phyloP scores from a whole-genome alignment of 352 stramenopile genomes.

The Globisporangium cylindrosporum region DNA sequence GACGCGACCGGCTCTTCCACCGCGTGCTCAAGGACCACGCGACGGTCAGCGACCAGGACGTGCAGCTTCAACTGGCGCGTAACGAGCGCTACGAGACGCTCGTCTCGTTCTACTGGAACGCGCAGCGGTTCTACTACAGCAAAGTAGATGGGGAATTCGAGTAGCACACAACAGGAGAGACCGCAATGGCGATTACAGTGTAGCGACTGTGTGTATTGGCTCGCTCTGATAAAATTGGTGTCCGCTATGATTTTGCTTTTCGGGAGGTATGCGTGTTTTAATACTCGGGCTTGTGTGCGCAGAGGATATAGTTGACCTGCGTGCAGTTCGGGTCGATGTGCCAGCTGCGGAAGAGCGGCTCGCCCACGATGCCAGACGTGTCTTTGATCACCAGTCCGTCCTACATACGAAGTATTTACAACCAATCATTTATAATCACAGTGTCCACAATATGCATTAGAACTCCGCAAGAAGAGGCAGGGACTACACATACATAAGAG shows the following conservation, averaged over 20 bases:
- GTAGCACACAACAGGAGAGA: background rate
- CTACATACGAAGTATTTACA: too few relatives aligned
- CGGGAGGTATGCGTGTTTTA: background rate
- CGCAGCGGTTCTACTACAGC: slow-evolving; percentile 32
- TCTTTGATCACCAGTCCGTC: slow-evolving; percentile 57
- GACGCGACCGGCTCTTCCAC: slow-evolving; percentile 56
- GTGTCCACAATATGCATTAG: too few relatives aligned
- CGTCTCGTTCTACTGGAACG: slow-evolving; percentile 34
- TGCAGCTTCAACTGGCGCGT: slow-evolving; percentile 37
- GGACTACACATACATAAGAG: background rate
- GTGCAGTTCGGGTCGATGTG: slow-evolving; percentile 69
- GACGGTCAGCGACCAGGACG: slow-evolving; percentile 35
- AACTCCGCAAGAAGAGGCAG: too few relatives aligned
- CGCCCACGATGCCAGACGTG: slow-evolving; percentile 75
- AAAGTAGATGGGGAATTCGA: background rate
- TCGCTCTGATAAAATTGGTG: background rate
- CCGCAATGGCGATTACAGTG: background rate
- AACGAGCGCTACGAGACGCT: slow-evolving; percentile 56
- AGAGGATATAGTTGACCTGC: slow-evolving; percentile 84
- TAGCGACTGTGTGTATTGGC: background rate
- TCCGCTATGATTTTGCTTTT: background rate
- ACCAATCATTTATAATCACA: too few relatives aligned
- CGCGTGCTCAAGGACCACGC: slow-evolving; percentile 74
- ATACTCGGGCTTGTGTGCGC: slow-evolving; percentile 54
- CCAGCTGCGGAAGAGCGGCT: slow-evolving; percentile 74